phyloP scores from a whole-genome alignment of 2,329 filamentous ascomycete genomes.

The Xylaria sp. region DNA sequence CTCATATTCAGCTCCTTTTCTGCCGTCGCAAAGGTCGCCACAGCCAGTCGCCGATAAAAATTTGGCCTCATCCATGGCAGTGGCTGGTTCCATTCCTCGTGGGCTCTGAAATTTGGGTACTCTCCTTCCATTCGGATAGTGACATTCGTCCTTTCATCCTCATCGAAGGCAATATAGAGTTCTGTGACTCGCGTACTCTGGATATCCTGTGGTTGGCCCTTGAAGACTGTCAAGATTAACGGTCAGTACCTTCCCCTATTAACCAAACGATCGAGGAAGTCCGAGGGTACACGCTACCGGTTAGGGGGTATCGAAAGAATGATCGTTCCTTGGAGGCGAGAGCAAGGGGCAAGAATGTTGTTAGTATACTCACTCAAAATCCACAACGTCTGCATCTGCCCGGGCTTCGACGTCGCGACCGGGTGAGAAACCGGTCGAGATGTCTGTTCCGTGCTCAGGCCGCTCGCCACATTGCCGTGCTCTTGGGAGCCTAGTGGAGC shows the following conservation, averaged over 20 bases:
- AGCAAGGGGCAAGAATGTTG: neutral
- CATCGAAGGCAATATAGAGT: slow-evolving; percentile 39
- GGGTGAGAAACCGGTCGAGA: slow-evolving; percentile 27
- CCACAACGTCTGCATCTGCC: slow-evolving; percentile 39
- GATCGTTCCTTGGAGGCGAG: neutral
- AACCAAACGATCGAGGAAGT: neutral
- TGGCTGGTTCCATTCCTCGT: slow-evolving; percentile 36
- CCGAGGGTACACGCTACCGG: neutral
- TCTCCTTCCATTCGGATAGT: slow-evolving; percentile 40
- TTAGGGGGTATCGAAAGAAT: neutral
- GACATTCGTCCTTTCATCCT: slow-evolving; percentile 38
- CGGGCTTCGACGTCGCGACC: slow-evolving; percentile 21
- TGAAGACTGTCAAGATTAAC: slow-evolving; percentile 33
- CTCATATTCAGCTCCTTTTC: slow-evolving; percentile 31
- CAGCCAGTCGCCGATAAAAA: slow-evolving; percentile 38
- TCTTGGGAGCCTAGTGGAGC: slow-evolving; percentile 20
- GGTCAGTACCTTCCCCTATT: slow-evolving; percentile 8
- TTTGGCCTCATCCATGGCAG: slow-evolving; percentile 35
- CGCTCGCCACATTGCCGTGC: slow-evolving; percentile 25
- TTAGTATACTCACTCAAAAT: slow-evolving; percentile 33
- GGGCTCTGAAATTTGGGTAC: slow-evolving; percentile 35
- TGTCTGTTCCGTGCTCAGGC: slow-evolving; percentile 21
- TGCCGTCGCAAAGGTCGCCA: slow-evolving; percentile 34
- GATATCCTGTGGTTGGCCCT: slow-evolving; percentile 39
- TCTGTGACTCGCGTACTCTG: slow-evolving; percentile 40